These are phyloP conservation scores for Myriosclerotinia scirpicola DNA, from an alignment of 2,329 filamentous ascomycete species.

Conservation along the genomic window DNA sequence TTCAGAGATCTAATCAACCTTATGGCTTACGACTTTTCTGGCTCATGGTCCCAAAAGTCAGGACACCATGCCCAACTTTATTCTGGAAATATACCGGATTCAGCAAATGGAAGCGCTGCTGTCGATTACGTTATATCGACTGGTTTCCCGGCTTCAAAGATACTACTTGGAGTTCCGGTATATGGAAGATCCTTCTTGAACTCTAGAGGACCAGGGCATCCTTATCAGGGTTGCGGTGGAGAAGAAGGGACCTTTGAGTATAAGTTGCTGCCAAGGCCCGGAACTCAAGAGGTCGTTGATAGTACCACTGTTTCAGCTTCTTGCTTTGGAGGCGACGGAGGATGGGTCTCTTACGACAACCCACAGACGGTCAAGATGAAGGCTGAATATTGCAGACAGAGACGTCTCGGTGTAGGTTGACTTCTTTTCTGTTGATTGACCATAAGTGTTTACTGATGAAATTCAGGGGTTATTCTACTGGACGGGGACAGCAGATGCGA, in stretches of 20 bases:
- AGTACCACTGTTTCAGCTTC: conserved; percentile 66
- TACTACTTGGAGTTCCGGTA: conserved; percentile 72
- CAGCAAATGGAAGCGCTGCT: conserved; percentile 64
- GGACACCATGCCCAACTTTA: conserved; percentile 79
- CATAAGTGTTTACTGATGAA: conserved; percentile 1
- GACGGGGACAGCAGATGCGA: conserved; percentile 71
- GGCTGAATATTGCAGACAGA: conserved; percentile 69
- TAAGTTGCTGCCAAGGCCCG: conserved; percentile 61
- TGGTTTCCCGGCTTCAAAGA: conserved; percentile 68
- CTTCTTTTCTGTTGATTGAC: background rate
- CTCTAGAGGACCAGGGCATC: conserved; percentile 63
- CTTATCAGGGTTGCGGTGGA: conserved; percentile 55
- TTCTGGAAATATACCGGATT: conserved; percentile 51
- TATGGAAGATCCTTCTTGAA: conserved; percentile 75
- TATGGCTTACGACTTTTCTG: conserved; percentile 78
- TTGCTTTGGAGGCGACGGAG: conserved; percentile 70
- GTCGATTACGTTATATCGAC: conserved; percentile 64
- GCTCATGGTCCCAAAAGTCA: conserved; percentile 64
- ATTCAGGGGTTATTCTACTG: conserved; percentile 74
- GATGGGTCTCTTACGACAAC: conserved; percentile 79
- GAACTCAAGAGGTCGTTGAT: conserved; percentile 67
- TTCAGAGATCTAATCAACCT: conserved; percentile 67
- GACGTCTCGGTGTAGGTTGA: conserved; percentile 59
- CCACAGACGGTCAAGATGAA: conserved; percentile 74
- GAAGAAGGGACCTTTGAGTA: conserved; percentile 75